These are phyloP conservation scores for Tinospora cordifolia DNA, from an alignment of 164 flowering plant genomes.

Conservation along the genomic window DNA sequence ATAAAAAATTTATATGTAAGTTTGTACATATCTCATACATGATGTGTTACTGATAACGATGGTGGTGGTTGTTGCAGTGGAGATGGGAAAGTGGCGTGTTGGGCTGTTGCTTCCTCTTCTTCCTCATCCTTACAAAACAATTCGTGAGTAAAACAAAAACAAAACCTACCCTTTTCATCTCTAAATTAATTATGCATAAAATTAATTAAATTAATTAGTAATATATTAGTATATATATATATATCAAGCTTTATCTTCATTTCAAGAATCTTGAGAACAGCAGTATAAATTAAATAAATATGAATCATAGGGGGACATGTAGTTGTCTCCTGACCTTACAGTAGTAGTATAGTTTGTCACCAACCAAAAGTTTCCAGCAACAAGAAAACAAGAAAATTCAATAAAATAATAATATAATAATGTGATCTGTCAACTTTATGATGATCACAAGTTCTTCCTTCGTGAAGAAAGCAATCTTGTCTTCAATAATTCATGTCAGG, in stretches of 20 bases:
- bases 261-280: too few relatives aligned
- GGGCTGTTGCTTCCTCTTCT: conserved; percentile 78
- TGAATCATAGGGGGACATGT: too few relatives aligned
- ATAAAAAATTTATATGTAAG: too few relatives aligned
- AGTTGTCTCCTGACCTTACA: too few relatives aligned
- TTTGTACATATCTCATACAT: neutral
- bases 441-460: neutral
- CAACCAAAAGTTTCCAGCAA: neutral
- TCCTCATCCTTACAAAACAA: conserved; percentile 58
- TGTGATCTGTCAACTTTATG: neutral
- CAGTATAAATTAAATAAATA: too few relatives aligned
- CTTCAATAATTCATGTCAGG: neutral
- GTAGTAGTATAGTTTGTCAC: too few relatives aligned
- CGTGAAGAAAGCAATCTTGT: neutral
- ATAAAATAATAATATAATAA: too few relatives aligned
- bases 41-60: neutral
- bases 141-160: conserved; percentile 46
- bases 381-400: neutral
- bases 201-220: too few relatives aligned
- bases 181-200: neutral
- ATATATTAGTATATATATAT: too few relatives aligned
- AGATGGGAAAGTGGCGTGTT: conserved; percentile 89
- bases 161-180: neutral
- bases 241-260: too few relatives aligned
- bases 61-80: conserved; percentile 61